Conservation (phyloP, 176 grass and related monocot species). For the Olyra latifolia region DNA sequence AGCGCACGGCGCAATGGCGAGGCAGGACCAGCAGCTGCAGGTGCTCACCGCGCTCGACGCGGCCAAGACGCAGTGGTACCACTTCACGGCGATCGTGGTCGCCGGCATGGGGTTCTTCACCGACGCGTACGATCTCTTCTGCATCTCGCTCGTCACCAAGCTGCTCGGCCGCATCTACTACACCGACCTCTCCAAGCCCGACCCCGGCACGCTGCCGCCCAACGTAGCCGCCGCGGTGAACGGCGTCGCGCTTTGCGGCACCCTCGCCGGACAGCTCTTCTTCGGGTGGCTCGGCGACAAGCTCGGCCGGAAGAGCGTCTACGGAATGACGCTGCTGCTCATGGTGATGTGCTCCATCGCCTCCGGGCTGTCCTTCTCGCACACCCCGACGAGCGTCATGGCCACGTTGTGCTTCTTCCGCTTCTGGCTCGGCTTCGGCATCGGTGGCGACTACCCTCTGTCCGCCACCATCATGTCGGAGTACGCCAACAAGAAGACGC, state of each 20-base stretch:
- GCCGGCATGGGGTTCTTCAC: slow-evolving; percentile 77
- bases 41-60: slow-evolving; percentile 46
- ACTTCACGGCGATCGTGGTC: slow-evolving; percentile 63
- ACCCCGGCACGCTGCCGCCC: slow-evolving; percentile 54
- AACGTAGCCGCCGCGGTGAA: slow-evolving; percentile 52
- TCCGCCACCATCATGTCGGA: slow-evolving; percentile 68
- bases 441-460: slow-evolving; percentile 64
- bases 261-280: slow-evolving; percentile 60
- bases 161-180: slow-evolving; percentile 75
- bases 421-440: slow-evolving; percentile 72
- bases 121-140: slow-evolving; percentile 74
- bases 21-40: slow-evolving; percentile 23
- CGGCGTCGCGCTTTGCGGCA: slow-evolving; percentile 39
- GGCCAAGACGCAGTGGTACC: slow-evolving; percentile 66
- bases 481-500: slow-evolving; percentile 71
- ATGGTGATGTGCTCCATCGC: slow-evolving; percentile 56
- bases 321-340: slow-evolving; percentile 57
- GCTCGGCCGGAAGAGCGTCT: slow-evolving; percentile 55
- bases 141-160: slow-evolving; percentile 58
- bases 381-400: slow-evolving; percentile 36
- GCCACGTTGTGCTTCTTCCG: slow-evolving; percentile 65
- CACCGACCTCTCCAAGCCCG: slow-evolving; percentile 13
- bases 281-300: slow-evolving; percentile 66
- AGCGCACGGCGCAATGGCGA: slow-evolving; percentile 24
- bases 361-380: slow-evolving; percentile 45